Percentiles rank a stretch among this genome's conserved stretches.
Evolutionary conservation across 768 basidiomycete species (phyloP).

Genomic region (Lentinula raphanica): DNA sequence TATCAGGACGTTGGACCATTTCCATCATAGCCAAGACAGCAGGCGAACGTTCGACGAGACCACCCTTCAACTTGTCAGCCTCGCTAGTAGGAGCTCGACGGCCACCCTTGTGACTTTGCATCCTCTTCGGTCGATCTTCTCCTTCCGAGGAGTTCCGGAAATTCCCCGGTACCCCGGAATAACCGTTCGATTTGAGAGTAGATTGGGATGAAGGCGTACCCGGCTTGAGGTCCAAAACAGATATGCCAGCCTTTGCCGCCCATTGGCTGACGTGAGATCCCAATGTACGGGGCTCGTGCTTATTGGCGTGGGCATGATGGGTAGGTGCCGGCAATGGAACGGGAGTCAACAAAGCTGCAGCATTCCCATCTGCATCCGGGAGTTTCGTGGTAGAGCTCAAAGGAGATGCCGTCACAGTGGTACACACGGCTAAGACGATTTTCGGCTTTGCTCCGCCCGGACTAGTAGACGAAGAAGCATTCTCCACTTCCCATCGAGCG

Average conservation of each 20-base stretch:
- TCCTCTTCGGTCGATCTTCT: slow-evolving; percentile 24
- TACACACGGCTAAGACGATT: slow-evolving; percentile 58
- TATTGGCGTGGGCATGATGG: slow-evolving; percentile 37
- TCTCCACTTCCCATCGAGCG: slow-evolving; percentile 67
- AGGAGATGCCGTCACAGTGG: slow-evolving; percentile 28
- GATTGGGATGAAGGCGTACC: slow-evolving; percentile 21
- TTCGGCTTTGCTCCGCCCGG: slow-evolving; percentile 19
- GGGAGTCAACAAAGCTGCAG: slow-evolving; percentile 35
- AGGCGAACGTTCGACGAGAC: slow-evolving; percentile 71
- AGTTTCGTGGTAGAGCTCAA: slow-evolving; percentile 23
- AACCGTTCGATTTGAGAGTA: not conserved
- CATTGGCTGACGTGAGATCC: slow-evolving; percentile 62
- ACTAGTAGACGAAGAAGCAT: slow-evolving; percentile 28
- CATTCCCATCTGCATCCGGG: slow-evolving; percentile 19
- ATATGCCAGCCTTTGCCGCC: slow-evolving; percentile 60
- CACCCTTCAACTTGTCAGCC: slow-evolving; percentile 21
- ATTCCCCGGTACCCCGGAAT: not conserved
- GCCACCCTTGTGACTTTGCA: not conserved
- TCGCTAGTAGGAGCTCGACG: slow-evolving; percentile 9
- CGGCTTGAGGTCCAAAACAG: slow-evolving; percentile 50
- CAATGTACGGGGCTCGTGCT: slow-evolving; percentile 59
- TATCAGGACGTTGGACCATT: slow-evolving; percentile 58
- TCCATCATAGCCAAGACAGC: slow-evolving; percentile 83
- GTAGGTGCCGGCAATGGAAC: slow-evolving; percentile 65
- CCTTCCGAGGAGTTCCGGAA: slow-evolving; percentile 10